Percentiles rank a stretch among this genome's conserved stretches.
phyloP scores from a whole-genome alignment of 2,329 filamentous ascomycete genomes.

The Fulvia fulva region DNA sequence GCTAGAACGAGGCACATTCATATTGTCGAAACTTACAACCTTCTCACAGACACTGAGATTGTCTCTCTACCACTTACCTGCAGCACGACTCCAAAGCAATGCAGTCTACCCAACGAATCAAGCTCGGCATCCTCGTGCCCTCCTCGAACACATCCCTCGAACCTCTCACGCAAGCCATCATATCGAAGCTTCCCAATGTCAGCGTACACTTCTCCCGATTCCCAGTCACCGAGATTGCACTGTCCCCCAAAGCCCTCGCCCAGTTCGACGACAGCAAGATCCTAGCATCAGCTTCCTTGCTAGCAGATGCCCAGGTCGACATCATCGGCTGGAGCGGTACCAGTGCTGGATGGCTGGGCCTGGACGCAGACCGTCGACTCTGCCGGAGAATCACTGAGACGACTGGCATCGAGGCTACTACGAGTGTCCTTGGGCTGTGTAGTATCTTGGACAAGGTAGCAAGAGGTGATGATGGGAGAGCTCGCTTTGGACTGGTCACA shows the following conservation, averaged over 20 bases:
- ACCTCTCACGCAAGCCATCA: constrained; percentile 40
- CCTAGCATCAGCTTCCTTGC: constrained; percentile 27
- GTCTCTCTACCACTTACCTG: neutral
- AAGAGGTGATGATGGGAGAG: constrained; percentile 11
- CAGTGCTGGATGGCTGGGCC: constrained; percentile 23
- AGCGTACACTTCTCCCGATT: constrained; percentile 45
- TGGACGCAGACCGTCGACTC: constrained; percentile 36
- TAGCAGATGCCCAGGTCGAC: constrained; percentile 31
- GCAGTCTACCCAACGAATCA: constrained; percentile 1
- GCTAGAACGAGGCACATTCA: no score
- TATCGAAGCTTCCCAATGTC: constrained; percentile 32
- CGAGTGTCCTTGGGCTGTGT: constrained; percentile 41
- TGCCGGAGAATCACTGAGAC: constrained; percentile 37
- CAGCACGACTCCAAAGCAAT: neutral
- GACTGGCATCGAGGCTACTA: constrained; percentile 40
- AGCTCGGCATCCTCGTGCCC: constrained; percentile 42
- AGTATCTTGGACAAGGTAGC: constrained; percentile 29
- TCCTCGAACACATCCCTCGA: constrained; percentile 46
- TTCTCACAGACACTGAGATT: neutral
- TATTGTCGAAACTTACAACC: neutral
- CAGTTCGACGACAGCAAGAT: constrained; percentile 33
- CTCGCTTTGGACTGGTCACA: constrained; percentile 39
- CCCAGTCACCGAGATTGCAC: constrained; percentile 39
- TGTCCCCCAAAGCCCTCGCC: constrained; percentile 32
- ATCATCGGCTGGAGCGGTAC: constrained; percentile 34